Percentiles rank a stretch among this genome's conserved stretches.
Evolutionary conservation across 164 flowering plant species (phyloP).

Genomic region (Chimonanthus praecox): DNA sequence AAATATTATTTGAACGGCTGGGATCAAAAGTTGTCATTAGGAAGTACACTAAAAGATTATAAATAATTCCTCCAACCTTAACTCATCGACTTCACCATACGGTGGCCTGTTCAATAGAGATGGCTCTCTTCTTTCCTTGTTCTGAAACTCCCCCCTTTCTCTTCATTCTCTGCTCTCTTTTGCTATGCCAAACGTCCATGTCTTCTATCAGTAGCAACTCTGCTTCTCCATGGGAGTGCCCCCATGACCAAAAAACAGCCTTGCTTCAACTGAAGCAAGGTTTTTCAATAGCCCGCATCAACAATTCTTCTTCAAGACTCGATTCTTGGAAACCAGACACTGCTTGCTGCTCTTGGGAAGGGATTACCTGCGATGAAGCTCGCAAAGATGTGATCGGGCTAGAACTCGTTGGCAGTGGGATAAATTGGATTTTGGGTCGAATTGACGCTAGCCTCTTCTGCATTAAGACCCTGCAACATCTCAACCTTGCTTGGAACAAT

Average conservation of each 20-base stretch:
- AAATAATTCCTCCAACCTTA: too few species aligned
- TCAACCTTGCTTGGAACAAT: neutral
- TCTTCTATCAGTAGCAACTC: neutral
- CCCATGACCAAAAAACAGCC: neutral
- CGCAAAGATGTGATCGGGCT: constrained; percentile 27
- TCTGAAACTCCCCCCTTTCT: too few species aligned
- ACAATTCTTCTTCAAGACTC: constrained; percentile 8
- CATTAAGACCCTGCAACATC: neutral
- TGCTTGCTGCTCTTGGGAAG: constrained; percentile 35
- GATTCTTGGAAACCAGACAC: constrained; percentile 23
- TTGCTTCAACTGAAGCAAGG: neutral
- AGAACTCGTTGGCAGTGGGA: constrained; percentile 12
- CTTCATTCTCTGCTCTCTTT: too few species aligned
- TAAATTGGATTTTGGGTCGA: constrained; percentile 17
- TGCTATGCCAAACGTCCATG: neutral
- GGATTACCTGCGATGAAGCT: constrained; percentile 24
- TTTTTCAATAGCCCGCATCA: neutral
- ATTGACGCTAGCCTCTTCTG: neutral
- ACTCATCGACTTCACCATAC: too few species aligned
- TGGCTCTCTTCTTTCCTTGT: too few species aligned
- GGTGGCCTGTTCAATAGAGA: too few species aligned
- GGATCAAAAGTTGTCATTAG: too few species aligned
- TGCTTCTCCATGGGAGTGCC: neutral
- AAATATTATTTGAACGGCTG: too few species aligned
- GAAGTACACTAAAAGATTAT: too few species aligned